These are phyloP conservation scores for Coemansia brasiliensis DNA, from an alignment of 192 early-diverging fungal species.

Conservation along the genomic window DNA sequence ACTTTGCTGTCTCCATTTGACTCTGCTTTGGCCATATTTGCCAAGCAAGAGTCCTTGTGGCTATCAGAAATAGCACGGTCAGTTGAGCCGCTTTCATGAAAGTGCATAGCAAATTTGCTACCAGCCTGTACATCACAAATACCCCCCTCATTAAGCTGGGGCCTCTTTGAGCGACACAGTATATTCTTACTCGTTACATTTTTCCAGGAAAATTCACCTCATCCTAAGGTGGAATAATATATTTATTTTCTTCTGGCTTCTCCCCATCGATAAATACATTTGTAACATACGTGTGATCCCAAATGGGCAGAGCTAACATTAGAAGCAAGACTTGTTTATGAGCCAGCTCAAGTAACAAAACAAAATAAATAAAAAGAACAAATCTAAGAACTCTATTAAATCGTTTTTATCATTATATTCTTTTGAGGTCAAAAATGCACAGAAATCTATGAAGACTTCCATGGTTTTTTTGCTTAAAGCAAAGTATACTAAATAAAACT, in stretches of 20 bases:
- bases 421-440: no score
- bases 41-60: conserved; percentile 27
- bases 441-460: no score
- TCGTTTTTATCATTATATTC: no score
- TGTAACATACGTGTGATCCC: neutral
- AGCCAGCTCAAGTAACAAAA: no score
- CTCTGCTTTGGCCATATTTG: conserved; percentile 21
- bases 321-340: no score
- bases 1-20: conserved; percentile 16
- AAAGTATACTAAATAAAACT: no score
- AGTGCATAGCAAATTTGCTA: conserved; percentile 14
- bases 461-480: no score
- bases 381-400: no score
- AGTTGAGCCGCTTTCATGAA: conserved; percentile 4
- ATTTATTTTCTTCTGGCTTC: neutral
- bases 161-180: conserved; percentile 14
- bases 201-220: conserved; percentile 25
- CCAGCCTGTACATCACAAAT: conserved; percentile 23
- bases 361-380: no score
- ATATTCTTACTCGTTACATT: conserved; percentile 14
- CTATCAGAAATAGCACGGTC: neutral
- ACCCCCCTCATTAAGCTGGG: neutral
- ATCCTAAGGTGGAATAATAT: neutral
- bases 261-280: neutral
- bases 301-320: neutral